Evolutionary conservation across 2,329 filamentous ascomycete species (phyloP), one percentile per base, ranked within the genome.

Genomic region (Ceratocystiopsis minuta): DNA sequence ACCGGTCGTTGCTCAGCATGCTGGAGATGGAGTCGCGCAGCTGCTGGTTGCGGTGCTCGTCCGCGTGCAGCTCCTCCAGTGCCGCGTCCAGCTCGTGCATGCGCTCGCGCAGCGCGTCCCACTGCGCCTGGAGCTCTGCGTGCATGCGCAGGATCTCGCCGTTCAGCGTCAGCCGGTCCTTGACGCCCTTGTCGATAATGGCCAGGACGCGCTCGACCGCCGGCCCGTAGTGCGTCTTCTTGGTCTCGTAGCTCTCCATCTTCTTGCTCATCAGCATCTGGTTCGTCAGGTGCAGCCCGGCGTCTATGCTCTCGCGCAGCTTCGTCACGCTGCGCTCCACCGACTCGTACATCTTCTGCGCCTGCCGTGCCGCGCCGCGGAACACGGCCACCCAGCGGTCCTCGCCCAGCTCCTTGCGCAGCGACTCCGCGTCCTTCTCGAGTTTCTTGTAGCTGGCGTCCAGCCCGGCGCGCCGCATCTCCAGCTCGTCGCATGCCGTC

Each of bases 311-410:
- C 54, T 94, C 85, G 48, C 73, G 77, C 33, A 98, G 67, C 60
- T 93, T 93, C 38, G 67, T 61, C 45, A 92, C 75, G 55, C 86
- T 94, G 48, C 88, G 73, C 55, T 92, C 83, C 17, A 96, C 84
- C 4, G 87, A 95, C 51, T 94, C 85, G 55, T 85, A 88, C 86
- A 98, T 94, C 63, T 94, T 94, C 51, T 90, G 76, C 5, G 90
- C 88, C 59, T 95, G 86, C 44, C 80, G 72, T 14, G 86, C 87
- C 15, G 90, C 90, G 49, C 90, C 88, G 43, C 88, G 76, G 63
- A 98, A 98, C 33, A 96, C 87, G 41, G 92, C 70, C 36, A 98
- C 78, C 90, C 90, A 98, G 43, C 86, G 78, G 55, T 98, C 90
- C 57, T 98, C 90, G 24, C 86, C 86, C 4, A 98, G 66, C 57